Evolutionary conservation across 2,329 filamentous ascomycete genomes (phyloP).

Genomic region (Cladophialophora immunda): DNA sequence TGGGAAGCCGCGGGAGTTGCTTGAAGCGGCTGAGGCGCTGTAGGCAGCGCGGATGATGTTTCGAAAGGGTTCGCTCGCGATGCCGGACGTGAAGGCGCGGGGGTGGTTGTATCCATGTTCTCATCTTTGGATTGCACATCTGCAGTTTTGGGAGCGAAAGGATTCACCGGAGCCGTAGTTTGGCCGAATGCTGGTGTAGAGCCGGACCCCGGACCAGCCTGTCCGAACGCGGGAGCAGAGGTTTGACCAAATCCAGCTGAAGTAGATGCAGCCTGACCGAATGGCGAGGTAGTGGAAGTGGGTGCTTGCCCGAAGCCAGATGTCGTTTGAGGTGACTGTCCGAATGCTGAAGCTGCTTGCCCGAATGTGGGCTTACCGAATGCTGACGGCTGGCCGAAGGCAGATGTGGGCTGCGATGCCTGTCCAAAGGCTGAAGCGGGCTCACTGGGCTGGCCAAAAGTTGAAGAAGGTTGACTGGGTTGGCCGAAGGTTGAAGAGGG

Average conservation of each 20-base stretch:
- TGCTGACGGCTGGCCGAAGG: conserved; percentile 27
- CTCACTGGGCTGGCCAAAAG: conserved; percentile 37
- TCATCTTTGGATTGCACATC: conserved; percentile 30
- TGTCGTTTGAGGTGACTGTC: conserved; percentile 29
- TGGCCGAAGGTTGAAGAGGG: conserved; percentile 33
- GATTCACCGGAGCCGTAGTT: conserved; percentile 53
- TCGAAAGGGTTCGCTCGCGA: conserved; percentile 43
- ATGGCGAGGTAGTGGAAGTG: conserved; percentile 50
- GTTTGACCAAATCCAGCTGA: conserved; percentile 42
- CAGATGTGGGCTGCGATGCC: conserved; percentile 31
- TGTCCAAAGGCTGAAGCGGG: conserved; percentile 41
- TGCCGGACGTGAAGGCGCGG: conserved; percentile 46
- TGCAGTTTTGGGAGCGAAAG: conserved; percentile 47
- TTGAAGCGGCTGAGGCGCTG: conserved; percentile 18
- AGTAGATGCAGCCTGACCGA: conserved; percentile 44
- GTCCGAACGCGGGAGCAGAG: conserved; percentile 35
- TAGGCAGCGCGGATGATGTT: conserved; percentile 41
- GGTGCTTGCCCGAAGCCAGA: conserved; percentile 42
- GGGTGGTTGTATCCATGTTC: conserved; percentile 38
- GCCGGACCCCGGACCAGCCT: conserved; percentile 52
- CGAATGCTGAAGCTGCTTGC: conserved; percentile 25
- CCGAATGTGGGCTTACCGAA: conserved; percentile 31
- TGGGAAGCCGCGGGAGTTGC: conserved; percentile 17
- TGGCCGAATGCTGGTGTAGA: conserved; percentile 45
- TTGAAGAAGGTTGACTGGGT: conserved; percentile 26